phyloP scores from a whole-genome alignment of 2,329 filamentous ascomycete species.

The Claviceps humidiphila region DNA sequence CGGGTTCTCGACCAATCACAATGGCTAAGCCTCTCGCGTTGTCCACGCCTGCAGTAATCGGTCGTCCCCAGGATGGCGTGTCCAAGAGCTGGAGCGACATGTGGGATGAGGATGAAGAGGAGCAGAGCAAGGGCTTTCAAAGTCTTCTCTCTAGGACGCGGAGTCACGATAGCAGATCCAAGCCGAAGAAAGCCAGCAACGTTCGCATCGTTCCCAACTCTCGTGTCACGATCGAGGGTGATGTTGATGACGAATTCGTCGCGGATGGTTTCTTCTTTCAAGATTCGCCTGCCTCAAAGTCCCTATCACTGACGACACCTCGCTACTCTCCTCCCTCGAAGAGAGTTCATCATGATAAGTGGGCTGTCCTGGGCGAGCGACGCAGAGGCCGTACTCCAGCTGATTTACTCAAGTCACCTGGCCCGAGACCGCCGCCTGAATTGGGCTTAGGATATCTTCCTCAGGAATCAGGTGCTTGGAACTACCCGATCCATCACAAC shows the following conservation, averaged over 20 bases:
- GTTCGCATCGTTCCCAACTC: conserved; percentile 10
- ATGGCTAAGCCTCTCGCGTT: conserved; percentile 62
- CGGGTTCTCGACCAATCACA: conserved; percentile 63
- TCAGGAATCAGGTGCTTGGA: conserved; percentile 35
- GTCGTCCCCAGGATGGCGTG: conserved; percentile 60
- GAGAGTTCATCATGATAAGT: conserved; percentile 60
- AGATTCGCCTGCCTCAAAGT: conserved; percentile 36
- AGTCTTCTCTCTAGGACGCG: conserved; percentile 62
- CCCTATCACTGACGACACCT: conserved; percentile 24
- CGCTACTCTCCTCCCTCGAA: conserved; percentile 57
- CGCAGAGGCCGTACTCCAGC: conserved; percentile 51
- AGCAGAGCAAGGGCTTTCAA: conserved; percentile 44
- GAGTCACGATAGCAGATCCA: conserved; percentile 57
- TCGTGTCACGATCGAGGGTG: conserved; percentile 26
- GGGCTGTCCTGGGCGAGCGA: conserved; percentile 76
- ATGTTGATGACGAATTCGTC: conserved; percentile 51
- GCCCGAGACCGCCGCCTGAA: conserved; percentile 35
- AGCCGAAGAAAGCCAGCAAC: conserved; percentile 11
- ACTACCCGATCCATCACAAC: conserved; percentile 28
- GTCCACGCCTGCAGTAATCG: conserved; percentile 69
- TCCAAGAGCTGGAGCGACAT: conserved; percentile 99
- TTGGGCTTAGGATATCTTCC: conserved; percentile 34
- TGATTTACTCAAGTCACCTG: conserved; percentile 36
- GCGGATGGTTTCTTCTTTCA: conserved; percentile 64
- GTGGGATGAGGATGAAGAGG: conserved; percentile 83